Conservation (phyloP, 352 stramenopile species). For the Phytopythium helicoides region DNA sequence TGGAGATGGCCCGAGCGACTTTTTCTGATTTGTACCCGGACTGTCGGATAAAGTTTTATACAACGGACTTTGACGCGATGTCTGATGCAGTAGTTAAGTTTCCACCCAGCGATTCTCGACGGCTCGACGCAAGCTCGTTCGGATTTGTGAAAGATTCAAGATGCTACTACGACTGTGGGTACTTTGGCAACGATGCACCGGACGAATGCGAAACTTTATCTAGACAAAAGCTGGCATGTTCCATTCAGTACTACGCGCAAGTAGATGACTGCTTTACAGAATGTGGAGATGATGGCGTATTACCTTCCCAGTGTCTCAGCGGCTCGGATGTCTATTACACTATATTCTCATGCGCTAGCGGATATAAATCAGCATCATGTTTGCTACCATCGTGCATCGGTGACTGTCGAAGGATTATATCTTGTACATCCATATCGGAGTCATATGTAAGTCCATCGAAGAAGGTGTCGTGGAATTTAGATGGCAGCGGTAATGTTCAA, state of each 20-base stretch:
- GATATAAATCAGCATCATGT: too few species aligned
- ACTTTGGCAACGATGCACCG: neutral
- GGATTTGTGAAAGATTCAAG: neutral
- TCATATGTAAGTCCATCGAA: neutral
- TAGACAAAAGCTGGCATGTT: neutral
- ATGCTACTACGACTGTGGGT: neutral
- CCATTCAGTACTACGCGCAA: neutral
- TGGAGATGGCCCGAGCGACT: neutral
- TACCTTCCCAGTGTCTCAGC: neutral
- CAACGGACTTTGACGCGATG: neutral
- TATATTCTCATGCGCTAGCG: too few species aligned
- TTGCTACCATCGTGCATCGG: too few species aligned
- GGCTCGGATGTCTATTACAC: neutral
- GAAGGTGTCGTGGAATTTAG: neutral
- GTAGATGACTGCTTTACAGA: neutral
- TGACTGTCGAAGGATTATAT: too few species aligned
- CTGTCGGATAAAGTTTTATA: constrained; percentile 5
- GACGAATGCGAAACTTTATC: neutral
- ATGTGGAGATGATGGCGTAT: neutral
- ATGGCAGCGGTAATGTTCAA: neutral
- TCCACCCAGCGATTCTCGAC: neutral
- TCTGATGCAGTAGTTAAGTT: neutral
- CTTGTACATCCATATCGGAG: neutral
- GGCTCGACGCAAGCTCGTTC: constrained; percentile 1
- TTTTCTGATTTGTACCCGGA: constrained; percentile 1